A percentile compares a stretch with the other conserved stretches of the same genome.
Conservation (phyloP, 495 filamentous ascomycete species). For the Cercophora scortea region DNA sequence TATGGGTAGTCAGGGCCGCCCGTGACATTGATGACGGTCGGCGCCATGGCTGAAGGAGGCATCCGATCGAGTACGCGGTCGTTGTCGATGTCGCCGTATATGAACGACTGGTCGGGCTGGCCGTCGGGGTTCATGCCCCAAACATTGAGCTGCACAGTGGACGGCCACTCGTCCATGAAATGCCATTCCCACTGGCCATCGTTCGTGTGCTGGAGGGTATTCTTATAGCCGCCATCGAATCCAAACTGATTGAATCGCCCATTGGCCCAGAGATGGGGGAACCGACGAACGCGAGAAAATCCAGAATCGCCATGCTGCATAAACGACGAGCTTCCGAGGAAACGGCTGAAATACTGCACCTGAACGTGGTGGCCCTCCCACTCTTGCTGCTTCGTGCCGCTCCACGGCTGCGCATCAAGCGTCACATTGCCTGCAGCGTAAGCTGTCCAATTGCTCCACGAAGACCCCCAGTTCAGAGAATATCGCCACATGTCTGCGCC, state of each 20-base stretch:
- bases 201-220: slow-evolving; percentile 41
- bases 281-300: slow-evolving; percentile 33
- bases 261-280: slow-evolving; percentile 56
- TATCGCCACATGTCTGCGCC: slow-evolving; percentile 58
- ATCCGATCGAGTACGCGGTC: slow-evolving; percentile 53
- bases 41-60: slow-evolving; percentile 45
- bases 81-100: slow-evolving; percentile 52
- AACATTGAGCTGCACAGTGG: slow-evolving; percentile 51
- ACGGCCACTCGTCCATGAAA: slow-evolving; percentile 54
- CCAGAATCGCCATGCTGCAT: slow-evolving; percentile 50
- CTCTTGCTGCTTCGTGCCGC: slow-evolving; percentile 48
- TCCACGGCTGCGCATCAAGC: slow-evolving; percentile 46
- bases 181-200: slow-evolving; percentile 51
- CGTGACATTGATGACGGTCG: slow-evolving; percentile 50
- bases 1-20: slow-evolving; percentile 44
- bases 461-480: slow-evolving; percentile 52
- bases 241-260: slow-evolving; percentile 57
- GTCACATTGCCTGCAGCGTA: slow-evolving; percentile 45
- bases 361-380: slow-evolving; percentile 60
- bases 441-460: slow-evolving; percentile 49
- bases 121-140: slow-evolving; percentile 60
- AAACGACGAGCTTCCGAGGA: slow-evolving; percentile 53
- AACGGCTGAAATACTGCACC: slow-evolving; percentile 55
- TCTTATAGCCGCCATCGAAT: slow-evolving; percentile 51
- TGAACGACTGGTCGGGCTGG: slow-evolving; percentile 47